Base-by-base conservation (phyloP, 352 stramenopile genomes). In the Pythium guiyangense region DNA sequence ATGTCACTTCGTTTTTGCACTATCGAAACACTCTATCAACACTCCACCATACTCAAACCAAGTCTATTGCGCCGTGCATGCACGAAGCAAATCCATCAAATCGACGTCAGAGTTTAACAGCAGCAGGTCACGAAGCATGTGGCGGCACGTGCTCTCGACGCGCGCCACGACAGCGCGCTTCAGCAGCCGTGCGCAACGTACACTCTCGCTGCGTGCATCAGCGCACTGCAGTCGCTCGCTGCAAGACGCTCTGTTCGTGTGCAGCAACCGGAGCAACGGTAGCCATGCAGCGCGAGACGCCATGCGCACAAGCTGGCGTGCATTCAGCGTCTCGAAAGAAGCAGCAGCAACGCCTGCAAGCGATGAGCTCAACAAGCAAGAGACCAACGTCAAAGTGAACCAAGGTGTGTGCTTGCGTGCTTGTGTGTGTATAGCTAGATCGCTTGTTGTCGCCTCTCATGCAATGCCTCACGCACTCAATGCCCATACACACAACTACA, bases 261-360 rank as follows among this genome's bases (percentile, higher is more conserved):
- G 8, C 31, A 37, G 31, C 11, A 22, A 20, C 39, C 14, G 18
- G 4, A 45, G 39, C 39, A 20, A 15, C 39, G 39, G 15, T 14
- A 45, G 18, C 31, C 31, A 37, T 45, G 39, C 2, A 20, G 20
- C 20, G 20, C 14, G 15, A 35, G 14, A 27, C 45, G 27, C 45
- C 34, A 29, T 18, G 20, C 15, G 25, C 45, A 34, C 22, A n/a
- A 29, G 6, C 42, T 27, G 42, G 42, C 42, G 42, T 26, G 18
- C 42, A 26, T 47, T 47, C 20, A 47, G 42, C 42, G 42, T 25
- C 42, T 47, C 42, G 42, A 47, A 47, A 47, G 20, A 25, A 18
- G 27, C n/a, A 47, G 9, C 42, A 4, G 14, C 17, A 20, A 5
- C 18, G 42, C 8, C 42, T 22, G 17, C 42, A 11, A 37, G 6